Base-by-base conservation (phyloP, 148 eudicot species). In the Bassia scoparia region DNA sequence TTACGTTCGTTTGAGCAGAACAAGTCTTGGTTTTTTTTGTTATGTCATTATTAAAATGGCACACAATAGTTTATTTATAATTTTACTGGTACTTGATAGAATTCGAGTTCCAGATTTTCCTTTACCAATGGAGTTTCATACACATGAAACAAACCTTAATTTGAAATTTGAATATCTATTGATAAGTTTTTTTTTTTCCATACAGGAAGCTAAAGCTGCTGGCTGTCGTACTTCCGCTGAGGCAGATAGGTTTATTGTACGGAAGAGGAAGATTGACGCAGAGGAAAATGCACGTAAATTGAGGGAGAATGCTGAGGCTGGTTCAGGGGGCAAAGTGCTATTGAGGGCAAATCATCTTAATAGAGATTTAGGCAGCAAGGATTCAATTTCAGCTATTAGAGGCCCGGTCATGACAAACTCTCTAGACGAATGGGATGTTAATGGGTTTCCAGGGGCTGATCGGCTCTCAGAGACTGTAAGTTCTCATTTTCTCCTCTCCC, bases 161-260 rank as follows among this genome's bases (percentile, higher is more conserved):
- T 41, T 41, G 46, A 8, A 41, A 41, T 41, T 41, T 41, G 46
- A 14, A 41, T 41, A 41, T 41, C 5, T 41, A 53, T 17, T 63
- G 27, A 69, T 37, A 18, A 27, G 37, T 17, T 74, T 43, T 20
- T 0, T 43, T 20, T 0, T 64, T 65, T 34, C 66, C n/a, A 59
- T 82, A 71, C 86, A 96, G 99, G 99, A 90, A 58, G 99, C 97
- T 78, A 86, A 89, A 78, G 92, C 92, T 83, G 96, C 97, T 77
- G 99, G 99, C 33, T 96, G 99, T 75, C 86, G 85, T 30, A 96
- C 97, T 17, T 86, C 96, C 31, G 86, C 86, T 53, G 91, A 92
- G 82, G 99, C 95, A n/a, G 89, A 92, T 61, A 84, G 83, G 70
- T 96, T 61, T 74, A 83, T 92, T 70, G 87, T 76, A 29, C 86